Base-by-base conservation (phyloP, 169 alveolate genomes). In the Cryptosporidium ubiquitum region DNA sequence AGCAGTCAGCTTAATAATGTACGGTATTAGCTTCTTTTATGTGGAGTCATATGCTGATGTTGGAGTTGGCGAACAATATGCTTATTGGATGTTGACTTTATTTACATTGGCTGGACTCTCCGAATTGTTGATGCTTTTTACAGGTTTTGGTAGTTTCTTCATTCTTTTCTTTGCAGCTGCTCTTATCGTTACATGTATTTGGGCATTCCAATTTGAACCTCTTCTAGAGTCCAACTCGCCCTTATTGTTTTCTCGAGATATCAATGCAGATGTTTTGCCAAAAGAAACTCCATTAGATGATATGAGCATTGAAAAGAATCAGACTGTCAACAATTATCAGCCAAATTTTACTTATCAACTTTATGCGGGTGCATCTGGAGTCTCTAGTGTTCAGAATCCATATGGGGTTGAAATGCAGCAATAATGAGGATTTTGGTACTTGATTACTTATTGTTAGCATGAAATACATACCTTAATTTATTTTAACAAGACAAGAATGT, bases 51-150 rank as follows among this genome's bases (percentile, higher is more conserved):
- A 73, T 73, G 42, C 85, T 4, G 85, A 73, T 57, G 69, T 73
- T 26, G 85, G 85, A 35, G 85, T 73, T 58, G 85, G 85, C n/a
- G 85, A 73, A 20, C 85, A 73, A 16, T 73, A 73, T 73, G 85
- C 85, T 35, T 73, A 73, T 73, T 52, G 71, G 85, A 73, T 73
- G 85, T 37, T 73, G 18, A 31, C 42, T 7, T 57, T 73, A 49
- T 73, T 73, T 26, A 55, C 71, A 35, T 35, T 52, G 37, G 85
- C 85, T 31, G 85, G 85, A 20, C 10, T 73, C 26, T 35, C 85
- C n/a, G 85, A 73, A 58, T 55, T 73, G 10, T 31, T 73, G 37
- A 73, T 73, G 85, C 57, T 73, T 66, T 57, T 73, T 44, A 73
- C 85, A 7, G 85, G 85, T 10, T 73, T 73, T 26, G 85, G 85